Evolutionary conservation across 306 rosid species (phyloP), one percentile per base, ranked within the genome.

Genomic region (Styphnolobium japonicum): DNA sequence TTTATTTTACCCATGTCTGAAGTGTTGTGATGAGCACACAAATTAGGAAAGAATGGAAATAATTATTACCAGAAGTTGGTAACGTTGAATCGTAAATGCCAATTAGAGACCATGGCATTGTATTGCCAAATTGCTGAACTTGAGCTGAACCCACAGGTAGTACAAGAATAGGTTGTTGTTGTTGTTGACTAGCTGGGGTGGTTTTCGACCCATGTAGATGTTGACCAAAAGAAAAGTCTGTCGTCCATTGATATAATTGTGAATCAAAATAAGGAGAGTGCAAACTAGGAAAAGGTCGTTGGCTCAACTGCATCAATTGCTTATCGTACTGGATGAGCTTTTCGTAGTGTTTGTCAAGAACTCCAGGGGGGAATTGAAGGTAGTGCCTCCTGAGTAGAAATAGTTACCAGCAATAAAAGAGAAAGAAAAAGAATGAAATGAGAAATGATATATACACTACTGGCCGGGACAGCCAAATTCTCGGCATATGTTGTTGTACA

Each of bases 351-450:
- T 70, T 79, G 55, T 79, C 84, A 46, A 82, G 81, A 2, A 34
- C 48, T 23, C 89, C 86, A 0, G 72, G 64, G 27, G 86, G 80
- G 67, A 82, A 78, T n/a, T 75, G 63, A 21, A 78, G 36, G 73
- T 14, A 67, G 33, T 67, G 80, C 73, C 22, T 70, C 85, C 81
- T 53, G 61, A 7, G 27, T 21, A 21, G 29, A 64, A 14, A 42
- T 9, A 23, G 52, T 68, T 69, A 51, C 14, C n/a, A 22, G 58
- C 3, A 7, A 55, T 10, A 55, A 55, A 9, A 9, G 45, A 39
- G 11, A 39, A 10, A 39, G 12, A 9, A 39, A 7, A 10, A 8
- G 45, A 5, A 37, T 5, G 45, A 39, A 10, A 39, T 39, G 45
- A 39, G 2, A 9, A 39, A 10, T 39, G 45, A 39, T 39, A 39